Percentiles rank a stretch among this genome's conserved stretches.
phyloP scores from a whole-genome alignment of 768 basidiomycete genomes.

The Trametes cinnabarina region DNA sequence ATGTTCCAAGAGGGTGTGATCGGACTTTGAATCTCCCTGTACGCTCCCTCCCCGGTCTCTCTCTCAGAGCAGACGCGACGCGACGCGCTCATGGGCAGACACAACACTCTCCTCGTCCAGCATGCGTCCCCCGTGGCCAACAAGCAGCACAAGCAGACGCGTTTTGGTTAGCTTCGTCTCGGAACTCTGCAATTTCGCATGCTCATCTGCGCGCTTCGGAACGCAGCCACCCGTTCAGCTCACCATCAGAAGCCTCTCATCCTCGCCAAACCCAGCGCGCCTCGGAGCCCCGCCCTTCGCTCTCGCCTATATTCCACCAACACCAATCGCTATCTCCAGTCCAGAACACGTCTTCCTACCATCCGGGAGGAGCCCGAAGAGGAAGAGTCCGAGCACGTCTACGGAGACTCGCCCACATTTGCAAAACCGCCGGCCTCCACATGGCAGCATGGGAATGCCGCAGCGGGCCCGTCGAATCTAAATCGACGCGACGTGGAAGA shows the following conservation, averaged over 20 bases:
- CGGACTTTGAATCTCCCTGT: constrained; percentile 1
- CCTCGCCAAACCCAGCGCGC: constrained; percentile 8
- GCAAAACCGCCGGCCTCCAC: not conserved
- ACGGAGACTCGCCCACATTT: constrained; percentile 7
- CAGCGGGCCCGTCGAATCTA: not conserved
- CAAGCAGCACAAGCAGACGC: constrained; percentile 9
- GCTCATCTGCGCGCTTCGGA: not conserved
- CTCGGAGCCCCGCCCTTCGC: constrained; percentile 13
- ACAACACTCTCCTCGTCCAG: constrained; percentile 17
- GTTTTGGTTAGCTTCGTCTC: constrained; percentile 1
- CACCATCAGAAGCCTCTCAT: constrained; percentile 17
- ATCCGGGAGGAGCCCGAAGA: constrained; percentile 21
- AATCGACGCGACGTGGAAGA: constrained; percentile 1
- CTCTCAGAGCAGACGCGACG: not conserved
- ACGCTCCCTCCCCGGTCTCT: not conserved
- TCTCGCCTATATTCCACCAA: constrained; percentile 15
- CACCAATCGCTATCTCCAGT: constrained; percentile 18
- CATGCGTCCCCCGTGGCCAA: constrained; percentile 14
- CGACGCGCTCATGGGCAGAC: constrained; percentile 17
- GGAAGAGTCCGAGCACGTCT: constrained; percentile 6
- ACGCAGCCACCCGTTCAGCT: constrained; percentile 11
- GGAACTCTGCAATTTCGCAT: not conserved
- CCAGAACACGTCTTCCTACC: constrained; percentile 13
- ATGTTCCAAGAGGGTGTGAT: not conserved
- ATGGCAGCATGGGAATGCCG: not conserved